Evolutionary conservation across 495 filamentous ascomycete species (phyloP), one percentile per base, ranked within the genome.

Genomic region (Venustampulla echinocandica): DNA sequence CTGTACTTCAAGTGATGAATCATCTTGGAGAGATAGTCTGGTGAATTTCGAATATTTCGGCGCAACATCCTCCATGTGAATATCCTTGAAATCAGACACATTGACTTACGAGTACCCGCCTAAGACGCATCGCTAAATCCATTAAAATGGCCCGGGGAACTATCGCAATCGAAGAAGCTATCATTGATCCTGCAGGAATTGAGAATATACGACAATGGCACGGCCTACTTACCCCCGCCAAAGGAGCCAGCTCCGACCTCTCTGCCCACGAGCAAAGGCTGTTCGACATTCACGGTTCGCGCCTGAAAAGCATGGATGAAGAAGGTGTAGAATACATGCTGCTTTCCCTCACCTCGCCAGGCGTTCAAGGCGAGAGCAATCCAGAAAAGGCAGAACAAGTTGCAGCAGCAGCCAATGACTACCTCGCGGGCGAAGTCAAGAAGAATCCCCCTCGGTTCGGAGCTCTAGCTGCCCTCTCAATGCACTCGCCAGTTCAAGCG

Each of bases 281-380:
- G 60, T 68, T 52, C 28, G 69, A 73, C 55, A 74, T 81, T 50
- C 69, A 70, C 49, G 54, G 61, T 11, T 58, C 68, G 20, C 75
- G 77, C 4, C 58, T 80, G 2, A 57, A 72, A 19, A 59, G 70
- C 27, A 75, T 75, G 62, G 73, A 79, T 53, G 73, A 69, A 46
- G 60, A 80, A 49, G 77, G 76, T 22, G 73, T 83, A 17, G 79
- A 75, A 47, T 75, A 77, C 56, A 79, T 75, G 54, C 73, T 81
- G 18, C 67, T 82, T 4, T 76, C 71, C 0, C 69, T 79, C 17
- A 67, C 67, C 6, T 74, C 75, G 0, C 75, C 77, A 0, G 77
- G 79, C 17, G 64, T 72, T 0, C 79, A 83, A 55, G 79, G 76
- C 54, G 70, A 78, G 42, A 64, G 65, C 11, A 59, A 69, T 41